Percentiles rank a stretch among this genome's conserved stretches.
These are phyloP conservation scores for Suhomyces atakaporum DNA, from an alignment of 1,139 yeast species.

Conservation along the genomic window DNA sequence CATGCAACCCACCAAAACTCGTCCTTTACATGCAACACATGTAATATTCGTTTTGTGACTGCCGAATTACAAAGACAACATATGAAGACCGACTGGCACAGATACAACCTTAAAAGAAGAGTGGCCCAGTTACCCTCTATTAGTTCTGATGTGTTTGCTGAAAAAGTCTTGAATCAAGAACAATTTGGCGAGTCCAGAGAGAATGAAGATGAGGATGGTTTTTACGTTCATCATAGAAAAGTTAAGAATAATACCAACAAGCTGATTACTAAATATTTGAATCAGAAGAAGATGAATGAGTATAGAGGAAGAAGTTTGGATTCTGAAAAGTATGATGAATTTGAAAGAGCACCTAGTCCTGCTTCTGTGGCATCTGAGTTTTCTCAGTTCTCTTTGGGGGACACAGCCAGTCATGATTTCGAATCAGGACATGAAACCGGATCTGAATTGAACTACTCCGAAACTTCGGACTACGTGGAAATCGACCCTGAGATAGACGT, in stretches of 20 bases:
- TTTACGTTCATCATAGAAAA: conserved; percentile 41
- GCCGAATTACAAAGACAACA: conserved; percentile 85
- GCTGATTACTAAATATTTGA: conserved; percentile 26
- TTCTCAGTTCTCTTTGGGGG: conserved; percentile 69
- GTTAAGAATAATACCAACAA: conserved; percentile 22
- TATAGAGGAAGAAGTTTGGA: conserved; percentile 11
- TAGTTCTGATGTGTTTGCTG: conserved; percentile 77
- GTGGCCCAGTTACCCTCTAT: conserved; percentile 85
- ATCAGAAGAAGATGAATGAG: conserved; percentile 6
- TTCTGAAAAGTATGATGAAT: conserved; percentile 12
- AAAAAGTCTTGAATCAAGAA: conserved; percentile 52
- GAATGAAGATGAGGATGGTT: conserved; percentile 69
- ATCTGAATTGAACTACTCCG: conserved; percentile 51
- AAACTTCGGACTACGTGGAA: conserved; percentile 31
- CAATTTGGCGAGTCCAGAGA: conserved; percentile 39
- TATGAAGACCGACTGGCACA: conserved; percentile 97
- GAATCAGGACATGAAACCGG: conserved; percentile 44
- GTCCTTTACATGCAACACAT: conserved; percentile 80
- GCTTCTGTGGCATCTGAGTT: conserved; percentile 58
- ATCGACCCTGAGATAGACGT: conserved; percentile 24
- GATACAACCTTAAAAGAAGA: conserved; percentile 87
- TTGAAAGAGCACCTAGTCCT: conserved; percentile 49
- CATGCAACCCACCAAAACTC: conserved; percentile 39
- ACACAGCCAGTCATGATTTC: conserved; percentile 43
- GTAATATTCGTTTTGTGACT: conserved; percentile 73